Evolutionary conservation across 805 yeast species (phyloP).

Genomic region (Dipodascopsis tothii): DNA sequence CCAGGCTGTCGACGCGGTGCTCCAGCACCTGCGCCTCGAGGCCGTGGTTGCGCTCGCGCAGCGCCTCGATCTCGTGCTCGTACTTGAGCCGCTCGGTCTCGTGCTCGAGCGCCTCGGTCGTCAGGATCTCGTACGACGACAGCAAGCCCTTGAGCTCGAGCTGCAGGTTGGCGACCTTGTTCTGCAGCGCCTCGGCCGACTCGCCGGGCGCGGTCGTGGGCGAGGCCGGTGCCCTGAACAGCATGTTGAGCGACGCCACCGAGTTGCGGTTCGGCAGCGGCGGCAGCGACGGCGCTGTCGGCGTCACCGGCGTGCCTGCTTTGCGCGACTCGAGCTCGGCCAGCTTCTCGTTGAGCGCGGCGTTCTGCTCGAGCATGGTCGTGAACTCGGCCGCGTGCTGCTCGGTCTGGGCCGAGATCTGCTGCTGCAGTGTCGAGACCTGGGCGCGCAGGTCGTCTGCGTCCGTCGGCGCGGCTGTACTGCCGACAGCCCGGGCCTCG

Average conservation of each 20-base stretch:
- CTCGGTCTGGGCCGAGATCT: constrained; percentile 4
- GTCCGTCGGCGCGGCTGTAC: not conserved
- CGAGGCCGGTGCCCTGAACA: not conserved
- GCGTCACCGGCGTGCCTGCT: too few relatives aligned
- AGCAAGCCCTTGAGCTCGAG: constrained; percentile 5
- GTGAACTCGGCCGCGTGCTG: constrained; percentile 17
- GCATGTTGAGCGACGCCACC: not conserved
- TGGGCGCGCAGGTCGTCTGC: constrained; percentile 2
- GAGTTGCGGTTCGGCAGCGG: not conserved
- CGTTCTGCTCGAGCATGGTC: constrained; percentile 17
- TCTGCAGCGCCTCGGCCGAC: not conserved
- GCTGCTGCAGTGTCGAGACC: constrained; percentile 2
- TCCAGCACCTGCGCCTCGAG: constrained; percentile 13
- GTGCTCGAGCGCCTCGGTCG: constrained; percentile 6
- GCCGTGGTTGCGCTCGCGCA: constrained; percentile 9
- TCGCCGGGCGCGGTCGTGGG: not conserved
- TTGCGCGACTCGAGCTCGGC: constrained; percentile 4
- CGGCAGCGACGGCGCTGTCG: too few relatives aligned
- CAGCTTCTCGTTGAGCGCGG: constrained; percentile 11
- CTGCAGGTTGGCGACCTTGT: constrained; percentile 1
- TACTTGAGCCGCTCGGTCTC: constrained; percentile 10
- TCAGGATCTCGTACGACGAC: constrained; percentile 9
- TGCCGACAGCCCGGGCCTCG: too few relatives aligned
- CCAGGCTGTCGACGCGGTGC: constrained; percentile 7
- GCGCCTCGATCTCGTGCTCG: constrained; percentile 8